Percentiles rank a stretch among this genome's conserved stretches.
Conservation (phyloP, 345 rosid genomes). For the Melastoma malabathricum region DNA sequence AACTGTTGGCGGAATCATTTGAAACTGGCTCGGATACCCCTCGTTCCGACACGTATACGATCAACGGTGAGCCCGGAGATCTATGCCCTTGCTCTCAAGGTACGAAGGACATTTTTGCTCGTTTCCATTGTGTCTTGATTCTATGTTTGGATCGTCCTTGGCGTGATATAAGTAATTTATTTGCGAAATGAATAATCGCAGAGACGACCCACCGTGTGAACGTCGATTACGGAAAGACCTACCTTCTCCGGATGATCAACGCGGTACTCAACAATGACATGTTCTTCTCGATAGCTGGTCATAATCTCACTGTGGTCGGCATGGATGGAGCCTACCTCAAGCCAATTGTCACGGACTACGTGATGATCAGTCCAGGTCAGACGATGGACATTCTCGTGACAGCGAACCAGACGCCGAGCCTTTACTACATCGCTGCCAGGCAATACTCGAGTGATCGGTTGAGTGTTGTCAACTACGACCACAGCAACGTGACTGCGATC, state of each 20-base stretch:
- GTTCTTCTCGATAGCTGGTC: constrained; percentile 19
- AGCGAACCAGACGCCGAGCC: constrained; percentile 8
- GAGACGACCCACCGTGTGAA: neutral
- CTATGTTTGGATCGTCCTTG: neutral
- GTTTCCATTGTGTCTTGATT: neutral
- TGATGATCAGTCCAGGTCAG: constrained; percentile 17
- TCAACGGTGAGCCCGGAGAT: constrained; percentile 19
- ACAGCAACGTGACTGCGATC: constrained; percentile 7
- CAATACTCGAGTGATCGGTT: neutral
- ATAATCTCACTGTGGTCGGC: constrained; percentile 13
- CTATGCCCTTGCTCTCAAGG: constrained; percentile 11
- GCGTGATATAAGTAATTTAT: neutral
- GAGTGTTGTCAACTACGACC: constrained; percentile 5
- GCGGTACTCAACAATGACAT: constrained; percentile 13
- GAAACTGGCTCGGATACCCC: constrained; percentile 2
- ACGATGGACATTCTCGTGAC: constrained; percentile 14
- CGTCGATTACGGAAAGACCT: constrained; percentile 18
- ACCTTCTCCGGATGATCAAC: constrained; percentile 19
- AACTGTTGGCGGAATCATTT: neutral
- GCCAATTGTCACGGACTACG: constrained; percentile 8
- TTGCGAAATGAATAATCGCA: neutral
- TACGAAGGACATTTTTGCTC: neutral
- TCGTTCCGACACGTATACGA: constrained; percentile 7
- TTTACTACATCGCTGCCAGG: constrained; percentile 7
- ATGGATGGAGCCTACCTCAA: constrained; percentile 18